A percentile compares a stretch with the other conserved stretches of the same genome.
phyloP scores from a whole-genome alignment of 2,329 filamentous ascomycete species.

The Pseudogymnoascus sp. region DNA sequence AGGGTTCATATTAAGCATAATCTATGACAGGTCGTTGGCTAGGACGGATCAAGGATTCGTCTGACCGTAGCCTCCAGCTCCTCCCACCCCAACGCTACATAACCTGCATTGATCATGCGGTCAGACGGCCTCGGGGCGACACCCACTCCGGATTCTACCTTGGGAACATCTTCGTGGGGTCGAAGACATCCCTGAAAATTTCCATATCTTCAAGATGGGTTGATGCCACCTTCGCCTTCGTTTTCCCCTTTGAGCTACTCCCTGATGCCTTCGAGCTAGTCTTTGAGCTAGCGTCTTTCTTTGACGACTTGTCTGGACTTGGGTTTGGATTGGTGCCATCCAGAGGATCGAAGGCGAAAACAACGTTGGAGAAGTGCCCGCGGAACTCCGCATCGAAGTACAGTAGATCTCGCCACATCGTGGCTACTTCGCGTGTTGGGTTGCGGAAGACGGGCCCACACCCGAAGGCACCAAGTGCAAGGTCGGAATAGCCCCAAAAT shows the following conservation, averaged over 20 bases:
- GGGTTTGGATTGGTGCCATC: constrained; percentile 20
- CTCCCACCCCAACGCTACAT: neutral
- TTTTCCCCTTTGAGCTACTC: constrained; percentile 26
- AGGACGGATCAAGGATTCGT: neutral
- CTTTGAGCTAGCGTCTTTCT: constrained; percentile 22
- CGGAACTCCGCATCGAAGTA: constrained; percentile 54
- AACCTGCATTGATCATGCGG: neutral
- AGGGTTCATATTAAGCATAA: constrained; percentile 6
- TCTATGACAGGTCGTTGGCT: constrained; percentile 7
- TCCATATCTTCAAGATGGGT: constrained; percentile 33
- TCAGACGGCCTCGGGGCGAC: neutral
- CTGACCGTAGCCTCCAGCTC: neutral
- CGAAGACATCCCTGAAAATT: constrained; percentile 46
- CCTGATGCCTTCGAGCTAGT: constrained; percentile 32
- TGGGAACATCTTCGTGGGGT: constrained; percentile 35
- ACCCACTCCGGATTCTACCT: neutral
- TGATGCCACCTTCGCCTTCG: constrained; percentile 24
- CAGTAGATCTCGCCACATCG: constrained; percentile 57
- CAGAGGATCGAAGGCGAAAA: constrained; percentile 55
- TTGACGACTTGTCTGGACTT: constrained; percentile 8
- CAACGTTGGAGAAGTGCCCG: constrained; percentile 52
- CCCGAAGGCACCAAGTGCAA: constrained; percentile 58
- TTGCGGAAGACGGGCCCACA: constrained; percentile 56
- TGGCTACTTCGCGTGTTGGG: constrained; percentile 54
- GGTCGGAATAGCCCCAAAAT: constrained; percentile 45